These are phyloP conservation scores for Myriosclerotinia duriaeana DNA, from an alignment of 2,329 filamentous ascomycete species.

Conservation along the genomic window DNA sequence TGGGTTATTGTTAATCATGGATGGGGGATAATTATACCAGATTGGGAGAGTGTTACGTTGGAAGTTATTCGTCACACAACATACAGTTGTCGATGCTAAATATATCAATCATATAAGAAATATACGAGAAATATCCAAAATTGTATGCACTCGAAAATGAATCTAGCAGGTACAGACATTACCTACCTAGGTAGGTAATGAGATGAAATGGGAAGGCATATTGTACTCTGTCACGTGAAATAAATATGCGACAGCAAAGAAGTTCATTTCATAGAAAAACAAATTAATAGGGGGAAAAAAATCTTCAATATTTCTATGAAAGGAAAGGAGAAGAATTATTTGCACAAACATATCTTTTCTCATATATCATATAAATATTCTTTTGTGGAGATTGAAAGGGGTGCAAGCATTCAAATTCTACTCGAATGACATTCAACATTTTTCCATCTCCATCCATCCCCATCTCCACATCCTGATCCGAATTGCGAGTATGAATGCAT, in stretches of 20 bases:
- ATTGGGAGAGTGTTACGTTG: neutral
- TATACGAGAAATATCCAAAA: neutral
- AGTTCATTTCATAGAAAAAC: neutral
- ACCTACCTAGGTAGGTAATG: no score
- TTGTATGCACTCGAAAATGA: neutral
- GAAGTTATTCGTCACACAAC: neutral
- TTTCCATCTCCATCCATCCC: neutral
- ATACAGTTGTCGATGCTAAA: neutral
- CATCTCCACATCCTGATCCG: neutral
- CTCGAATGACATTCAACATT: neutral
- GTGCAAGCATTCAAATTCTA: neutral
- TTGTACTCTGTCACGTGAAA: neutral
- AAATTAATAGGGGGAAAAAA: neutral
- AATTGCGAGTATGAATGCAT: conserved; percentile 2
- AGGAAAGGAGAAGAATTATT: neutral
- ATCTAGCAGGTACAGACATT: neutral
- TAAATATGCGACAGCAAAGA: neutral
- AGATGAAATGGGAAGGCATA: conserved; percentile 10
- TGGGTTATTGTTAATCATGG: neutral
- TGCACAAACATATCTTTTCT: neutral
- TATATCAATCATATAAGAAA: neutral
- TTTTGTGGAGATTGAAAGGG: neutral
- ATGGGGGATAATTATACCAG: neutral
- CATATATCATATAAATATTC: neutral
- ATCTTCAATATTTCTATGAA: neutral